Conservation (phyloP, 2,329 filamentous ascomycete species). For the Fusarium solani-melongenae region DNA sequence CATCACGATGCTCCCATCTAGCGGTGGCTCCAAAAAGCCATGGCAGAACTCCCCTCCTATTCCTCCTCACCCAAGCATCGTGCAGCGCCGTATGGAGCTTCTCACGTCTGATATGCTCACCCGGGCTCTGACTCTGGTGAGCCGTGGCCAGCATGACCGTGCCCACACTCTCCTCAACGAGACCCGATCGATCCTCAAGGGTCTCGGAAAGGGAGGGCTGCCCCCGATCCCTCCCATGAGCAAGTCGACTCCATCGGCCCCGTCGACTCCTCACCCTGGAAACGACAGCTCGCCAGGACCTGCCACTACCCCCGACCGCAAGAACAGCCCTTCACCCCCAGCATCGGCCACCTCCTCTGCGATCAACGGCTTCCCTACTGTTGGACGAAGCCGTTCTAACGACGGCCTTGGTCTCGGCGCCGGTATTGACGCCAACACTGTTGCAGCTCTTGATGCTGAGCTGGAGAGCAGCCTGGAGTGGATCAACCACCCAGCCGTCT, state of each 20-base stretch:
- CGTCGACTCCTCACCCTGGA: constrained; percentile 61
- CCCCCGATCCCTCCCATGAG: constrained; percentile 81
- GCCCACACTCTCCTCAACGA: constrained; percentile 93
- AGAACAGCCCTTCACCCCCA: constrained; percentile 66
- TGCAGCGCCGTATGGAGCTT: constrained; percentile 96
- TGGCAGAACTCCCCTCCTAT: constrained; percentile 81
- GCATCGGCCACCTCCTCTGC: constrained; percentile 59
- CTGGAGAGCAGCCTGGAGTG: constrained; percentile 92
- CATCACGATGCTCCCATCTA: constrained; percentile 90
- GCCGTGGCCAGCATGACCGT: constrained; percentile 90
- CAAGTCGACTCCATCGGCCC: constrained; percentile 49
- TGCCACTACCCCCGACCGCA: constrained; percentile 63
- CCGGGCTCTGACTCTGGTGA: constrained; percentile 88
- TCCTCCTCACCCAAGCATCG: constrained; percentile 92
- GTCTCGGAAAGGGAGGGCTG: constrained; percentile 92
- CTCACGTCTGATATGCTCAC: constrained; percentile 98
- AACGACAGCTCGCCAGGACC: constrained; percentile 57
- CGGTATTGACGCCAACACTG: constrained; percentile 86
- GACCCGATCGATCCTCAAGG: constrained; percentile 94
- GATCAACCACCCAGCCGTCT: constrained; percentile 97
- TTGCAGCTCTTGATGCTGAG: constrained; percentile 89
- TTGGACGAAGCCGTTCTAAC: constrained; percentile 64
- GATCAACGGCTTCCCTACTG: constrained; percentile 55
- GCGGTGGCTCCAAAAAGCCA: constrained; percentile 71
- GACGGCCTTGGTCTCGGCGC: constrained; percentile 70